phyloP scores from a whole-genome alignment of 352 stramenopile genomes.

The Hyphochytrium catenoides region DNA sequence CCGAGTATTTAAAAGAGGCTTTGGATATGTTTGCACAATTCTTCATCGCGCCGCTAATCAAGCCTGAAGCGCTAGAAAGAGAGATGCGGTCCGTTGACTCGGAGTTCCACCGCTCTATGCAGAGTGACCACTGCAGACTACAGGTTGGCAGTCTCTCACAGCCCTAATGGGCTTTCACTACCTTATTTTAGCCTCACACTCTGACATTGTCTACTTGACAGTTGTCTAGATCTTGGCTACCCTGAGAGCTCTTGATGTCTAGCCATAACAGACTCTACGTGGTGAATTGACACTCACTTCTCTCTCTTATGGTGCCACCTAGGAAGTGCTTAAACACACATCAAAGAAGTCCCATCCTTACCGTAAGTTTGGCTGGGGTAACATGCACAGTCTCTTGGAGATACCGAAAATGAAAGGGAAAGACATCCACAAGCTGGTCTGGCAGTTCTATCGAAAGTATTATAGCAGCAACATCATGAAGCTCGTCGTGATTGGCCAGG shows the following conservation, averaged over 20 bases:
- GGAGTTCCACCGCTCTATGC: slow-evolving; percentile 49
- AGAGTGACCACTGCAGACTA: slow-evolving; percentile 33
- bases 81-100: slow-evolving; percentile 62
- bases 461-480: slow-evolving; percentile 63
- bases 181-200: neutral
- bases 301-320: slow-evolving; percentile 7
- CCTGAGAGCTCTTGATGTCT: too few relatives aligned
- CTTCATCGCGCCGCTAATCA: slow-evolving; percentile 69
- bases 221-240: too few relatives aligned
- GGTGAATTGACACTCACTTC: slow-evolving; percentile 12
- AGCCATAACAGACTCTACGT: slow-evolving; percentile 10
- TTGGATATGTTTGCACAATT: slow-evolving; percentile 83
- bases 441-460: slow-evolving; percentile 30
- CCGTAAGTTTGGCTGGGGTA: slow-evolving; percentile 55
- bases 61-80: slow-evolving; percentile 37
- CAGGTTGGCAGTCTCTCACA: neutral
- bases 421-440: slow-evolving; percentile 27
- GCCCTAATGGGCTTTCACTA: too few relatives aligned
- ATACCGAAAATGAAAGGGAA: slow-evolving; percentile 17
- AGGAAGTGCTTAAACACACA: slow-evolving; percentile 49
- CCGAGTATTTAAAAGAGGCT: slow-evolving; percentile 24
- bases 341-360: slow-evolving; percentile 31
- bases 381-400: slow-evolving; percentile 33
- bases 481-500: slow-evolving; percentile 41
- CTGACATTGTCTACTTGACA: neutral